These are phyloP conservation scores for Dipsacomyces acuminosporus DNA, from an alignment of 371 early-diverging fungal genomes.

Conservation along the genomic window DNA sequence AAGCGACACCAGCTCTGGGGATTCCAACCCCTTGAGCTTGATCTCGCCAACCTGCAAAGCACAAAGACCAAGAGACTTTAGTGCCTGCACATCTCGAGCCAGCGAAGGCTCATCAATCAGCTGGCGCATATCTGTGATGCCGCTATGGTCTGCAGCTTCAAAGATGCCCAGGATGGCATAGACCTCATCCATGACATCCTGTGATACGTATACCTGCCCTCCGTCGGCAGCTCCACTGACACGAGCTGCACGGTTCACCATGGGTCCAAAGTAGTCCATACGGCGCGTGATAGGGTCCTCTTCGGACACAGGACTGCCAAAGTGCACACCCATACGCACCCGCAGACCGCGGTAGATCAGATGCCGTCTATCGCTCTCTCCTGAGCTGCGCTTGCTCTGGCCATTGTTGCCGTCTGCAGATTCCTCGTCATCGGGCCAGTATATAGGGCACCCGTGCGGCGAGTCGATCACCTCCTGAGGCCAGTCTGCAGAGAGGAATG, in stretches of 20 bases:
- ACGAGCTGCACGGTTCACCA: slow-evolving; percentile 86
- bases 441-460: slow-evolving; percentile 74
- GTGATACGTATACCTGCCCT: slow-evolving; percentile 73
- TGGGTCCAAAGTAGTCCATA: slow-evolving; percentile 96
- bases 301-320: slow-evolving; percentile 87
- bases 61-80: slow-evolving; percentile 67
- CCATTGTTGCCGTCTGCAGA: background rate
- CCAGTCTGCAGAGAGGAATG: slow-evolving; percentile 85
- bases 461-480: slow-evolving; percentile 82
- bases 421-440: slow-evolving; percentile 49
- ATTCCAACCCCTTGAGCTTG: slow-evolving; percentile 84
- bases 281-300: slow-evolving; percentile 84
- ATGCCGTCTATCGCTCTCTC: slow-evolving; percentile 27
- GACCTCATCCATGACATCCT: slow-evolving; percentile 49
- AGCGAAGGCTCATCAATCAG: slow-evolving; percentile 46
- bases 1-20: slow-evolving; percentile 76
- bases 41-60: slow-evolving; percentile 73
- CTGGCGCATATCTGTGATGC: slow-evolving; percentile 44
- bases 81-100: slow-evolving; percentile 56
- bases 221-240: slow-evolving; percentile 87
- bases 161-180: slow-evolving; percentile 44
- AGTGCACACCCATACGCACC: slow-evolving; percentile 95
- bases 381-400: slow-evolving; percentile 6
- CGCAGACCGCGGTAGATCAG: slow-evolving; percentile 83
- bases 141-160: slow-evolving; percentile 40